Conservation (phyloP, 768 basidiomycete species). For the Amanita phalloides region DNA sequence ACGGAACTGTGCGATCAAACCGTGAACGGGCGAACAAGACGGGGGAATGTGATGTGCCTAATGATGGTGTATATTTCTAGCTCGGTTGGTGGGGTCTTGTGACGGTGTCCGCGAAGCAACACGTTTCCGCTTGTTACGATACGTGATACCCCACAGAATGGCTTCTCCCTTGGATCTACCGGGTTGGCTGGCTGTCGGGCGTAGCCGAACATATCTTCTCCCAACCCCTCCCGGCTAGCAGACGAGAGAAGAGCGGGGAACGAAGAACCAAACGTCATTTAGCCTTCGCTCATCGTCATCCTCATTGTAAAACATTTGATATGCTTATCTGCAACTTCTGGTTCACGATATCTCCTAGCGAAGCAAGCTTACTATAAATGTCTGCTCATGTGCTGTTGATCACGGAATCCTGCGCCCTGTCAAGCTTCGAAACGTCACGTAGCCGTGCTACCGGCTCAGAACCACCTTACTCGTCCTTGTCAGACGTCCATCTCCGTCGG, state of each 20-base stretch:
- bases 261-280: too few relatives aligned
- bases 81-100: not conserved
- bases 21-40: not conserved
- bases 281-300: too few relatives aligned
- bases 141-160: not conserved
- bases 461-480: not conserved
- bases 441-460: not conserved
- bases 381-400: not conserved
- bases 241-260: not conserved
- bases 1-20: not conserved
- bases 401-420: constrained; percentile 9
- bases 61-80: not conserved
- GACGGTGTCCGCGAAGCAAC: not conserved
- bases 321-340: too few relatives aligned
- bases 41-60: not conserved
- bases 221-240: not conserved
- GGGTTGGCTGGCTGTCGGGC: not conserved
- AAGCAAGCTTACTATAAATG: not conserved
- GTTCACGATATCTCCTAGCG: too few relatives aligned
- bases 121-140: not conserved
- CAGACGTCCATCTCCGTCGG: not conserved
- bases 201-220: not conserved
- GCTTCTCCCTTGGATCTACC: not conserved
- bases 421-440: not conserved
- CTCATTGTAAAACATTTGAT: too few relatives aligned